These are phyloP conservation scores for Coprinopsis cinerea DNA, from an alignment of 768 basidiomycete genomes.

Conservation along the genomic window DNA sequence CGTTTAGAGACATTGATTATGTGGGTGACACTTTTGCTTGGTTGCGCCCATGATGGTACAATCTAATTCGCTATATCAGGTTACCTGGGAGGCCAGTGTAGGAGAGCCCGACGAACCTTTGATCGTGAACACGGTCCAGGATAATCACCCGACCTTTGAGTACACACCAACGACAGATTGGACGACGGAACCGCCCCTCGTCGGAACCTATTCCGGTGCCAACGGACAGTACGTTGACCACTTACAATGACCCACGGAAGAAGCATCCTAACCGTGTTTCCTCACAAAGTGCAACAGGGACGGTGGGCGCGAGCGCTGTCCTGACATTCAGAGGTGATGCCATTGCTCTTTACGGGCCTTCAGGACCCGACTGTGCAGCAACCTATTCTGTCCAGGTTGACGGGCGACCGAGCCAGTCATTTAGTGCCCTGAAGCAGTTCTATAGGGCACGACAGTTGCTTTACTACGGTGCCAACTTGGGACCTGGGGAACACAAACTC, in stretches of 20 bases:
- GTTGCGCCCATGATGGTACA: neutral
- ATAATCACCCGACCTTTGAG: slow-evolving; percentile 18
- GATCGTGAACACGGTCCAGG: slow-evolving; percentile 20
- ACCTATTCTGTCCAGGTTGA: slow-evolving; percentile 12
- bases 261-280: neutral
- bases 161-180: slow-evolving; percentile 17
- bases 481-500: slow-evolving; percentile 10
- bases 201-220: slow-evolving; percentile 12
- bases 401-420: slow-evolving; percentile 1
- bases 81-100: slow-evolving; percentile 17
- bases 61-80: slow-evolving; percentile 9
- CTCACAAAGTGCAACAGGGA: slow-evolving; percentile 13
- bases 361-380: slow-evolving; percentile 8
- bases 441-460: slow-evolving; percentile 12
- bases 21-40: slow-evolving; percentile 15
- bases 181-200: slow-evolving; percentile 5
- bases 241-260: neutral
- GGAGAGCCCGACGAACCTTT: slow-evolving; percentile 17
- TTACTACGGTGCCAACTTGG: slow-evolving; percentile 14
- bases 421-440: slow-evolving; percentile 7
- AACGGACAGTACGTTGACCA: slow-evolving; percentile 13
- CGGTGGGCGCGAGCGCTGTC: slow-evolving; percentile 4
- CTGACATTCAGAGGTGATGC: slow-evolving; percentile 17
- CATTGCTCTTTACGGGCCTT: slow-evolving; percentile 16
- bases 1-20: slow-evolving; percentile 35